phyloP scores from a whole-genome alignment of 2,329 filamentous ascomycete genomes.

The Neobulgaria alba region DNA sequence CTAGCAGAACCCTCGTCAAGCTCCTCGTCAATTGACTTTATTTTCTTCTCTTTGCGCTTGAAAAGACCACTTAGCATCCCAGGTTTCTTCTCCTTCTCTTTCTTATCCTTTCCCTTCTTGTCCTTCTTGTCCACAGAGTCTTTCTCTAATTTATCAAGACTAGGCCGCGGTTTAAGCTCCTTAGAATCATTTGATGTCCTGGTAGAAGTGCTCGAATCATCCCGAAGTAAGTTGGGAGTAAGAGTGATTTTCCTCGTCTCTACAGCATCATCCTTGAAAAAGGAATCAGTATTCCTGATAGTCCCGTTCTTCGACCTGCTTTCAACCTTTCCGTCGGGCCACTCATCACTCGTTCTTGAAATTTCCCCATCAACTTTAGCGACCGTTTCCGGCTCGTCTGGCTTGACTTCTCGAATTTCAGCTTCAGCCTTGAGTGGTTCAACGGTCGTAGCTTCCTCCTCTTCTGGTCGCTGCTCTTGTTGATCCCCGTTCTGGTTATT shows the following conservation, averaged over 20 bases:
- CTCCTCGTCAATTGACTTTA: slow-evolving; percentile 47
- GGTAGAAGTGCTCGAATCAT: slow-evolving; percentile 49
- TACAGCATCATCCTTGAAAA: slow-evolving; percentile 91
- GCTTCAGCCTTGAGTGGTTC: slow-evolving; percentile 35
- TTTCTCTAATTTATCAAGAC: slow-evolving; percentile 71
- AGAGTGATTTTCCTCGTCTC: slow-evolving; percentile 97
- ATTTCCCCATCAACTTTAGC: slow-evolving; percentile 29
- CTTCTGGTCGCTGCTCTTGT: slow-evolving; percentile 28
- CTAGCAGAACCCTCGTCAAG: slow-evolving; percentile 26
- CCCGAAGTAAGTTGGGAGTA: slow-evolving; percentile 83
- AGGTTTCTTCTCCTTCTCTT: slow-evolving; percentile 38
- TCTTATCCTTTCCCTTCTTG: slow-evolving; percentile 55
- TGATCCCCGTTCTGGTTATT: slow-evolving; percentile 29
- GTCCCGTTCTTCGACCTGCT: slow-evolving; percentile 74
- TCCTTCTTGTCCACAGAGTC: slow-evolving; percentile 62
- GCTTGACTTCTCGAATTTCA: slow-evolving; percentile 27
- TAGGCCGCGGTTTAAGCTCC: slow-evolving; percentile 50
- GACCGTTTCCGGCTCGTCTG: slow-evolving; percentile 19
- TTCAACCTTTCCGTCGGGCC: slow-evolving; percentile 45
- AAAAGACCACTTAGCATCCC: slow-evolving; percentile 58
- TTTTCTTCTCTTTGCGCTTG: slow-evolving; percentile 38
- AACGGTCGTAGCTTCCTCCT: slow-evolving; percentile 26
- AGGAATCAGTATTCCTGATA: slow-evolving; percentile 86
- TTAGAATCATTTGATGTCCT: slow-evolving; percentile 36
- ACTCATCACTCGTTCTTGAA: slow-evolving; percentile 56